Evolutionary conservation across 306 rosid genomes (phyloP), one percentile per base, ranked within the genome.

Genomic region (Fragaria iinumae): DNA sequence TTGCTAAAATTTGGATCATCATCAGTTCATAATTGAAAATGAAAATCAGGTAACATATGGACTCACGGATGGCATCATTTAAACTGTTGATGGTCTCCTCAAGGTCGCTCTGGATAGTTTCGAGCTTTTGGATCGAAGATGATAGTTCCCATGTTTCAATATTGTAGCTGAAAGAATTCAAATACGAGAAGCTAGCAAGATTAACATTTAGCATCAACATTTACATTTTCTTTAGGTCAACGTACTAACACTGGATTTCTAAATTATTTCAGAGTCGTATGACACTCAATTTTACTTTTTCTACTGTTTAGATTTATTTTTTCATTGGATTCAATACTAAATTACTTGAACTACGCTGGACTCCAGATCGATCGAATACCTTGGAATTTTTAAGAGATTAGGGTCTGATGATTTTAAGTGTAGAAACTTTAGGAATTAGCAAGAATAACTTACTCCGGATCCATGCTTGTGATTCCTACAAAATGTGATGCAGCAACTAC

Each of bases 91-190:
- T 48, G 36, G 29, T 39, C 55, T 77, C 80, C 43, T 36, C 64
- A 20, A 94, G 91, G 80, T 87, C 90, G 65, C 83, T 76, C 52
- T 78, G 76, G 41, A 91, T 79, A 71, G 25, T 85, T 52, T 81
- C 81, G 8, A 90, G 84, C 87, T 84, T 90, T 69, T 90, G 89
- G 2, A 86, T 81, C 90, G 88, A 81, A 55, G 87, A 89, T 0
- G 96, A 82, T 48, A 90, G 81, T 73, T 91, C 97, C 96, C 98
- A 91, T 11, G 86, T 55, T 71, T 91, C 94, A 21, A 83, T 62
- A 57, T 69, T 6, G 39, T 77, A 75, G 83, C 97, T 90, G 72
- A 81, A 23, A 74, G 53, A 66, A 72, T 59, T 27, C 64, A 69
- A 41, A 41, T 39, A 23, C 5, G n/a, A n/a, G 29, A n/a, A 55